Percentiles rank a stretch among this genome's conserved stretches.
phyloP scores from a whole-genome alignment of 2,329 filamentous ascomycete genomes.

The Penicillium sp. region DNA sequence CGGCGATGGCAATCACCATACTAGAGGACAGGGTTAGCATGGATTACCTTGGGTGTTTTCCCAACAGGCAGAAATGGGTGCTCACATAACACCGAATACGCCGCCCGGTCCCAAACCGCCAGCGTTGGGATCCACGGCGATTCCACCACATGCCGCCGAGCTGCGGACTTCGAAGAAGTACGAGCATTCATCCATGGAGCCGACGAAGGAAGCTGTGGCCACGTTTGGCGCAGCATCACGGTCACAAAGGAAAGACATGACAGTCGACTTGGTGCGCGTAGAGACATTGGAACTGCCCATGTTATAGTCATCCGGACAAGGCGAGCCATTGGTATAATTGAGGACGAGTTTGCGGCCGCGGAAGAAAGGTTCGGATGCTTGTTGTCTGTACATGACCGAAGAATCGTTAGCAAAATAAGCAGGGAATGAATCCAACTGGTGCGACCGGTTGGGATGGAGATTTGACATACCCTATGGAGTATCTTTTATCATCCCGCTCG shows the following conservation, averaged over 20 bases:
- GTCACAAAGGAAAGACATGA: slow-evolving; percentile 92
- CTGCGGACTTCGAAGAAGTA: slow-evolving; percentile 96
- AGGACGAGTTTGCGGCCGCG: slow-evolving; percentile 64
- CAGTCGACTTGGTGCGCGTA: slow-evolving; percentile 64
- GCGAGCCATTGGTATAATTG: slow-evolving; percentile 74
- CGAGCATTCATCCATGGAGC: slow-evolving; percentile 83
- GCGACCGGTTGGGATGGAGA: background rate
- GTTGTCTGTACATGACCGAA: slow-evolving; percentile 33
- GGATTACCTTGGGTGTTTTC: background rate
- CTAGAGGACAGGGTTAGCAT: slow-evolving; percentile 31
- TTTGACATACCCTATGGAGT: slow-evolving; percentile 46
- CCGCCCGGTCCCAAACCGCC: slow-evolving; percentile 65
- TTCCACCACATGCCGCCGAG: slow-evolving; percentile 75
- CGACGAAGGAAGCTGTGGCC: slow-evolving; percentile 78
- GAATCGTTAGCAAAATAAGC: slow-evolving; percentile 2
- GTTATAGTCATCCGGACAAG: slow-evolving; percentile 51
- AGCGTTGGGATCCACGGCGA: slow-evolving; percentile 53
- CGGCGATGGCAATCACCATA: slow-evolving; percentile 69
- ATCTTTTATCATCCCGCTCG: slow-evolving; percentile 41
- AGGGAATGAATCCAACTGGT: background rate
- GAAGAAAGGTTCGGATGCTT: slow-evolving; percentile 47
- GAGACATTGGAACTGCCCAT: slow-evolving; percentile 25
- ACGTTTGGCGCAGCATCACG: slow-evolving; percentile 68
- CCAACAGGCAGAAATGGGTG: slow-evolving; percentile 32
- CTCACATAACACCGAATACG: slow-evolving; percentile 84